Evolutionary conservation across 495 filamentous ascomycete genomes (phyloP).

Genomic region (Neurospora pannonica): DNA sequence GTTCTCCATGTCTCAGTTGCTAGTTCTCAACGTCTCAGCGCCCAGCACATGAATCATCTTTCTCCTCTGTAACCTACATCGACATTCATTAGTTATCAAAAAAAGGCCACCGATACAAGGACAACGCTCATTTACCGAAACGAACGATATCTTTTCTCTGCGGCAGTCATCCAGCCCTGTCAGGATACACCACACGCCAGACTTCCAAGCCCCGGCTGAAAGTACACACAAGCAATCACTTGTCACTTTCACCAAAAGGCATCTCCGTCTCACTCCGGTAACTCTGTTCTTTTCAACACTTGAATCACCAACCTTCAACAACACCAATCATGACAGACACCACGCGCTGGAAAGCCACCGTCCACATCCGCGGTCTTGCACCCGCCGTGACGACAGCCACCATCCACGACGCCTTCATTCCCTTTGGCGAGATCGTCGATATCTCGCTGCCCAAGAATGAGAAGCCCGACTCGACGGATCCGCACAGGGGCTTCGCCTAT

Average conservation of each 20-base stretch:
- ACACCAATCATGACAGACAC: conserved; percentile 61
- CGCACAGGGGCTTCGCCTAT: conserved; percentile 90
- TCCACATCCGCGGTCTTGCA: conserved; percentile 87
- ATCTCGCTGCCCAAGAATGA: conserved; percentile 84
- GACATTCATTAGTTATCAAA: neutral
- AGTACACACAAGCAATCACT: neutral
- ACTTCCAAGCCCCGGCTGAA: neutral
- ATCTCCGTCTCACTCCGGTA: neutral
- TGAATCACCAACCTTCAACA: neutral
- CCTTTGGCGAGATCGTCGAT: conserved; percentile 89
- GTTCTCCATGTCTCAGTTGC: neutral
- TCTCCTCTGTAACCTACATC: neutral
- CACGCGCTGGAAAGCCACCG: conserved; percentile 75
- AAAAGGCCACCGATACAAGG: neutral
- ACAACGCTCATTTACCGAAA: neutral
- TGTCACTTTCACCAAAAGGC: neutral
- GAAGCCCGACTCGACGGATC: conserved; percentile 53
- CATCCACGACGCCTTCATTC: conserved; percentile 85
- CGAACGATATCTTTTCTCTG: neutral
- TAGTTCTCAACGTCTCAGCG: neutral
- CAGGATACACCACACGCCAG: neutral
- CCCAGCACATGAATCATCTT: neutral
- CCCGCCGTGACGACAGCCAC: conserved; percentile 61
- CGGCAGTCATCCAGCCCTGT: neutral
- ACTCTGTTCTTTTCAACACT: neutral